Conservation (phyloP, 2,329 filamentous ascomycete genomes). For the Reticulascus tulasneorum region DNA sequence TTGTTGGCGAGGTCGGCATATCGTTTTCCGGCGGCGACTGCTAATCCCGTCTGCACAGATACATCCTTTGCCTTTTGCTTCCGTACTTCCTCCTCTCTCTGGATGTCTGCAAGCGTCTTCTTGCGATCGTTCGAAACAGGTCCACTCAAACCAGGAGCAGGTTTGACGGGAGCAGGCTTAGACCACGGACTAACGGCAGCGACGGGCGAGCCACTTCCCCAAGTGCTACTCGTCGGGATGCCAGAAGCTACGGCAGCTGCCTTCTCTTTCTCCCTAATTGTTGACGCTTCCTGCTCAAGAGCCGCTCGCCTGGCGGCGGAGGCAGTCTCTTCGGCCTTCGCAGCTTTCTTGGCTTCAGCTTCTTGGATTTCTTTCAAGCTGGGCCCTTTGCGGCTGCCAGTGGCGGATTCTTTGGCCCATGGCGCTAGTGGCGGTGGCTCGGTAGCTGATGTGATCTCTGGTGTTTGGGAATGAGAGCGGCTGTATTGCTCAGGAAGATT, state of each 20-base stretch:
- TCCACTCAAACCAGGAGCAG: constrained; percentile 19
- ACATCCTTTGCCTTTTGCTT: constrained; percentile 68
- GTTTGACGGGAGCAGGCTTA: constrained; percentile 54
- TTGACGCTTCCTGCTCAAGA: constrained; percentile 72
- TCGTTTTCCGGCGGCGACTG: constrained; percentile 66
- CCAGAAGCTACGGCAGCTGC: constrained; percentile 61
- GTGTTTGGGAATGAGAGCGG: constrained; percentile 75
- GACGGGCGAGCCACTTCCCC: constrained; percentile 75
- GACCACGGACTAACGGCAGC: constrained; percentile 62
- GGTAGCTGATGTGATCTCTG: constrained; percentile 45
- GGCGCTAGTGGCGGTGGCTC: constrained; percentile 75
- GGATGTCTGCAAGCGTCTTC: constrained; percentile 93
- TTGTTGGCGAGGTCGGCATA: constrained; percentile 91
- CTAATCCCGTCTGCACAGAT: constrained; percentile 41
- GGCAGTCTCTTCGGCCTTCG: constrained; percentile 79
- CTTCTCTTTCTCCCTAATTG: constrained; percentile 57
- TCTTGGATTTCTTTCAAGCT: constrained; percentile 97
- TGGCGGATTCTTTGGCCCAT: constrained; percentile 84
- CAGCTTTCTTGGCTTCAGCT: constrained; percentile 87
- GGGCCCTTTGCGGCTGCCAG: constrained; percentile 71
- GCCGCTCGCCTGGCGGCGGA: constrained; percentile 72
- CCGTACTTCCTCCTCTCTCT: constrained; percentile 88
- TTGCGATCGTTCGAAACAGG: constrained; percentile 49
- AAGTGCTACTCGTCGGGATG: constrained; percentile 82
- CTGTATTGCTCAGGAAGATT: constrained; percentile 74